Conservation (phyloP, 768 basidiomycete genomes). For the Boletellus ananiceps region DNA sequence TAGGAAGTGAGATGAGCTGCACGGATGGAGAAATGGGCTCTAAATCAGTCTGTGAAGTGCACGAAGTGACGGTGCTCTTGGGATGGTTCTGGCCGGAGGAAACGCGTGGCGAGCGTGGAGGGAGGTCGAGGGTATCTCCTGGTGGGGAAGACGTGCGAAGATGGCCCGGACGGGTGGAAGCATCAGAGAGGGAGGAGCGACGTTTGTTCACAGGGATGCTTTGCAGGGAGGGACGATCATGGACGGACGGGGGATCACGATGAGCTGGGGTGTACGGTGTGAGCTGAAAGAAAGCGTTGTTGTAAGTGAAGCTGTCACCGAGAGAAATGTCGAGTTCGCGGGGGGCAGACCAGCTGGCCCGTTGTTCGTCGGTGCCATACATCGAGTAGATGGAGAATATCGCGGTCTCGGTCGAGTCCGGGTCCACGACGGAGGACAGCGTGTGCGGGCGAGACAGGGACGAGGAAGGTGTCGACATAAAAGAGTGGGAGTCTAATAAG, state of each 20-base stretch:
- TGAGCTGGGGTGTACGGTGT: conserved; percentile 13
- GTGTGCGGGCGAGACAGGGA: conserved; percentile 33
- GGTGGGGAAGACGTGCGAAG: conserved; percentile 15
- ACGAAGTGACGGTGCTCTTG: conserved; percentile 28
- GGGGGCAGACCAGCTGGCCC: conserved; percentile 45
- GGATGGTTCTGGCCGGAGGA: conserved; percentile 13
- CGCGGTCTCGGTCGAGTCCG: conserved; percentile 64
- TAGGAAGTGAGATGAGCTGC: conserved; percentile 20
- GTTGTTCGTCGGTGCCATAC: conserved; percentile 61
- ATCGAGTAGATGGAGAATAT: conserved; percentile 85
- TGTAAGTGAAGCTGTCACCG: conserved; percentile 32
- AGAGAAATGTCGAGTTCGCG: conserved; percentile 36
- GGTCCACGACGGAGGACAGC: conserved; percentile 33
- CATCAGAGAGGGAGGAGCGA: conserved; percentile 17
- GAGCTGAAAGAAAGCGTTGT: conserved; percentile 29
- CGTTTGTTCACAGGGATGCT: conserved; percentile 15
- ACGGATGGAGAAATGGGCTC: conserved; percentile 15
- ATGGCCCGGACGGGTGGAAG: conserved; percentile 19
- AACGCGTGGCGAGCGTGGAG: conserved; percentile 27
- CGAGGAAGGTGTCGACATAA: conserved; percentile 38
- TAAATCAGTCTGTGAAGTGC: conserved; percentile 21
- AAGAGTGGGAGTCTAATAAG: conserved; percentile 8
- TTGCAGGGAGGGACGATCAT: conserved; percentile 25
- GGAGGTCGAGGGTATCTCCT: conserved; percentile 18
- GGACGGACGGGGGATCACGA: conserved; percentile 26